These are phyloP conservation scores for Penicillium cinerascens DNA, from an alignment of 495 filamentous ascomycete species.

Conservation along the genomic window DNA sequence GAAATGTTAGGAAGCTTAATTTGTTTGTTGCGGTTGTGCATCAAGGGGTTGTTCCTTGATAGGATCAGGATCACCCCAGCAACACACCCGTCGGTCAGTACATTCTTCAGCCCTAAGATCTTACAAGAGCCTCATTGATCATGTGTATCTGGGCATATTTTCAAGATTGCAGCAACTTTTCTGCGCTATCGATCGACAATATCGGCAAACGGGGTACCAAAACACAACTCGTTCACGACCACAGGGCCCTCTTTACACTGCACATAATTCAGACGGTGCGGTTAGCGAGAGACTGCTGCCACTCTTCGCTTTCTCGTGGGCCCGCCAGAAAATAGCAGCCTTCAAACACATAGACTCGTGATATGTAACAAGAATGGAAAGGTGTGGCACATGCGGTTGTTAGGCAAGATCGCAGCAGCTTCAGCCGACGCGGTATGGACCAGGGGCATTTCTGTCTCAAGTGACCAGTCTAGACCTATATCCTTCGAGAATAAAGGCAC, in stretches of 20 bases:
- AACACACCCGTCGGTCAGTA: too few species aligned
- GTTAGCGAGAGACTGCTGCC: background rate
- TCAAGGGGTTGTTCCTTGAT: too few species aligned
- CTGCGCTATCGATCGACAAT: background rate
- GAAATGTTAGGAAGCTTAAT: background rate
- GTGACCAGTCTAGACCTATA: background rate
- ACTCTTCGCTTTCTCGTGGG: background rate
- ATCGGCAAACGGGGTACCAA: background rate
- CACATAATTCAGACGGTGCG: background rate
- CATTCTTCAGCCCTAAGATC: background rate
- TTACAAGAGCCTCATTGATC: too few species aligned
- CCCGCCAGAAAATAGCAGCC: background rate
- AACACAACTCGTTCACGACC: background rate
- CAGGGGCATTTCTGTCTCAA: background rate
- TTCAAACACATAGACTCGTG: conserved; percentile 5
- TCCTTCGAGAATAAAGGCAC: background rate
- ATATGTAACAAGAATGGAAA: conserved; percentile 14
- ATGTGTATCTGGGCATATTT: background rate
- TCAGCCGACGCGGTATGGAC: conserved; percentile 1
- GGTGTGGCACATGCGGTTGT: background rate
- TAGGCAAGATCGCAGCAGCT: background rate
- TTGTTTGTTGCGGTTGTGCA: too few species aligned
- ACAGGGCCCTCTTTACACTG: background rate
- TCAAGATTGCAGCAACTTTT: too few species aligned
- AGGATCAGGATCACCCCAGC: too few species aligned